Evolutionary conservation across 495 filamentous ascomycete species (phyloP), one percentile per base, ranked within the genome.

Genomic region (Viridothelium virens): DNA sequence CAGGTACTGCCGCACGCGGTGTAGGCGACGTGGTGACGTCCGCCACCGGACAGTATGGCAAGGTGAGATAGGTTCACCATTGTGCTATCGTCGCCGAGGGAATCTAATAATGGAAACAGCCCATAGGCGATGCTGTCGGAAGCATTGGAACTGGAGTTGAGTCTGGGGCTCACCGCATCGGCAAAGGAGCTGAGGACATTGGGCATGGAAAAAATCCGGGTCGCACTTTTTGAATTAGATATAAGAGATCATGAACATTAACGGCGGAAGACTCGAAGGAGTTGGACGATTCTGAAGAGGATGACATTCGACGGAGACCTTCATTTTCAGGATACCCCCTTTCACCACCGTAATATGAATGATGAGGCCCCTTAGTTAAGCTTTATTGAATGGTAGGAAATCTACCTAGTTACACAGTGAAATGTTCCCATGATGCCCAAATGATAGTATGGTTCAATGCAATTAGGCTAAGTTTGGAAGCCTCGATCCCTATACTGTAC

Each of bases 131-230:
- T 36, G 53, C 53, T 34, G 53, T 59, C 31, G 53, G 53, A 36
- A 36, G 25, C 31, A 59, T 59, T 59, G 53, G 53, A 36, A 59
- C 53, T 59, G 53, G 53, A 59, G 53, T 59, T 33, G 53, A 59
- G 18, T 18, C 53, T n/a, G 53, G 53, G 6, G 53, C 53, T 34
- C 25, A 59, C 31, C 53, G 53, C 3, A 59, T 59, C 31, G 53
- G 53, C 53, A 59, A 59, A 59, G 53, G 53, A 36, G 53, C 53
- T 34, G 53, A 59, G 31, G 53, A 59, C 14, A 33, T 59, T 59
- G 53, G 53, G 31, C 53, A 59, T 33, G 53, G 53, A 4, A 59
- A 59, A 31, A 59, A 59, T 31, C 53, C 53, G 10, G 53, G 53
- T 36, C 11, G 53, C 11, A 14, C 6, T 18, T 7, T 59, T 36